Evolutionary conservation across 169 alveolate species (phyloP).

Genomic region (Amoebophrya sp.): DNA sequence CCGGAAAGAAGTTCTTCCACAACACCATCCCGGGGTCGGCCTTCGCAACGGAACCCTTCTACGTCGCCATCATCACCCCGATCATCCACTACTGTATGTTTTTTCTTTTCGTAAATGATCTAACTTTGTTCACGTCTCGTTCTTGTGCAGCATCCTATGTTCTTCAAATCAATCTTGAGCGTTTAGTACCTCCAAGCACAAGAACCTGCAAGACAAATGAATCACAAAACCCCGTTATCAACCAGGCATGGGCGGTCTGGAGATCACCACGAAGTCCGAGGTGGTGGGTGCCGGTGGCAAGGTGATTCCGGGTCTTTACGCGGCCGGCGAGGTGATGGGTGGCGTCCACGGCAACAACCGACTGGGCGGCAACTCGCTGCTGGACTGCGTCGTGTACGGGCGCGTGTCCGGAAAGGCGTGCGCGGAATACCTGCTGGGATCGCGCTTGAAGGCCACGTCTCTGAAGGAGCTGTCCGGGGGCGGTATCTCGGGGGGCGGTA

Average conservation of each 20-base stretch:
- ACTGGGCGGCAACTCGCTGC: slow-evolving; percentile 56
- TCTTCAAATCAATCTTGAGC: too few relatives aligned
- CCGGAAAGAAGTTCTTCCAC: slow-evolving; percentile 47
- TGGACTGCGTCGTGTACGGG: slow-evolving; percentile 58
- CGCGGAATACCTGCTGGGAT: slow-evolving; percentile 40
- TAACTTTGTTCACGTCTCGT: too few relatives aligned
- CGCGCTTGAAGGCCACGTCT: slow-evolving; percentile 30
- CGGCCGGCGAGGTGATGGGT: slow-evolving; percentile 58
- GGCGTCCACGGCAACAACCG: slow-evolving; percentile 59
- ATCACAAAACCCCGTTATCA: too few relatives aligned
- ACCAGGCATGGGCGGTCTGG: slow-evolving; percentile 57
- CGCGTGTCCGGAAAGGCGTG: slow-evolving; percentile 53
- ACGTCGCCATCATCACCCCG: slow-evolving; percentile 56
- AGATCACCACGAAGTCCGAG: slow-evolving; percentile 49
- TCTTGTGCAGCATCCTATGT: too few relatives aligned
- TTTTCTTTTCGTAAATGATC: neutral
- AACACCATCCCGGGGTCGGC: slow-evolving; percentile 38
- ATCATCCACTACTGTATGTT: slow-evolving; percentile 45
- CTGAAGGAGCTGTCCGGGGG: slow-evolving; percentile 14
- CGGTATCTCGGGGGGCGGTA: slow-evolving; percentile 31
- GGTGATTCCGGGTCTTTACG: slow-evolving; percentile 54
- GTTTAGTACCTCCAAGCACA: too few relatives aligned
- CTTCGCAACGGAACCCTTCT: slow-evolving; percentile 45
- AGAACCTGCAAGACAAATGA: too few relatives aligned
- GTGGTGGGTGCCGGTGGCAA: slow-evolving; percentile 45